Base-by-base conservation (phyloP, 352 stramenopile genomes). In the Phytophthora cajani region DNA sequence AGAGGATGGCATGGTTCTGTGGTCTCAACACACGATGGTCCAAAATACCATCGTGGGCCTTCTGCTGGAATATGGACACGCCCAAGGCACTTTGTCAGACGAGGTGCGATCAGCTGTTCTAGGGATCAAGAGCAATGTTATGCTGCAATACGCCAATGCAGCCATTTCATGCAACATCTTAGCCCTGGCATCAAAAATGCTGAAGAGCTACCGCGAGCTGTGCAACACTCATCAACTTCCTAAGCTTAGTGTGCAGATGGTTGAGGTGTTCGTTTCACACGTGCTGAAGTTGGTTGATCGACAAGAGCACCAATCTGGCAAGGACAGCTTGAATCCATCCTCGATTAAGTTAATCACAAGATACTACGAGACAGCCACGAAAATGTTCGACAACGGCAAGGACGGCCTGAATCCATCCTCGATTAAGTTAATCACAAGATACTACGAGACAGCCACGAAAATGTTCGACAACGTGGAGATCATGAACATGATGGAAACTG, bases 391-490 rank as follows among this genome's bases (percentile, higher is more conserved):
- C 57, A 95, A 93, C 51, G 67, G 68, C 0, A 67, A 58, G 0
- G 23, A 51, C 50, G 57, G 47, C 17, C 47, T 52, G 6, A 72
- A 66, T 14, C 32, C 78, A 8, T 79, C 78, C 17, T 80, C 82
- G 0, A 56, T 90, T 9, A 82, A 71, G 19, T 46, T 83, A 17
- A 81, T 92, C 36, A 79, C 79, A 16, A 65, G 77, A 42, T 95
- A 95, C 64, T 94, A 91, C 53, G 77, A 90, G 42, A 88, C 88
- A 1, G 77, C 87, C 21, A 90, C 83, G 17, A 88, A 89, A 40
- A 88, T 94, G 79, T 95, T 95, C 60, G 86, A 94, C 57, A 95
- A 93, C 51, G 67, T 80, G 17, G 88, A 95, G 57, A 87, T 95
- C 49, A 69, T 92, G 44, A 81, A 82, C 5, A 74, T 94, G 55